Base-by-base conservation (phyloP, 1,139 yeast genomes). In the Suhomyces bokatorum region DNA sequence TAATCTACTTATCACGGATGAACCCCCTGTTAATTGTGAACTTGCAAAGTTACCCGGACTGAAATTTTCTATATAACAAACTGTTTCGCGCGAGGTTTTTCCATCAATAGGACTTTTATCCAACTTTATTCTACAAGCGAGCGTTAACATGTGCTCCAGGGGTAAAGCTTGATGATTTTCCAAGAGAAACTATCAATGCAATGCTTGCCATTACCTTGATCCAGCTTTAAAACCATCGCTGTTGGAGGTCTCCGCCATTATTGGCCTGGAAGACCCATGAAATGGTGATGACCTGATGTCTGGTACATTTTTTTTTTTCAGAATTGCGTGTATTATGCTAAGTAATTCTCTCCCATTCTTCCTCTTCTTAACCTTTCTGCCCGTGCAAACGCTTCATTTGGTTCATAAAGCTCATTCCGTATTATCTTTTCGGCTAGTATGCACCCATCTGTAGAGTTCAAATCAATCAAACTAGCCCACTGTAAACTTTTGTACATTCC, bases 401-500 rank as follows among this genome's bases (percentile, higher is more conserved):
- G 63, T 39, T 65, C 64, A 16, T 62, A 51, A 33, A 71, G 54
- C 37, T 65, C 62, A 50, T 67, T 68, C 27, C 64, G 59, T 16
- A 73, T 57, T 11, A 74, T 68, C 37, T 65, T 62, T 24, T 54
- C 53, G 1, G 68, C 67, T 45, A 71, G 56, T 32, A 53, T 53
- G 40, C 68, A 61, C 6, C 78, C 78, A 12, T 56, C 59, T 8
- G 35, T 39, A 2, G 61, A 55, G 22, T 54, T 57, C 42, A 72
- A 55, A 49, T 74, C 70, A 37, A 74, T 64, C 46, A 50, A 47
- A 41, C 59, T 59, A 0, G 84, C 84, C 86, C 87, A 82, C n/a
- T 61, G 70, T 29, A 78, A 63, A 38, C 73, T 70, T 50, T 78
- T 76, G 43, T 72, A 66, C 86, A 81, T 81, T 1, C 87, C 87